Conservation (phyloP, 2,329 filamentous ascomycete genomes). For the Spiromastix sp. region DNA sequence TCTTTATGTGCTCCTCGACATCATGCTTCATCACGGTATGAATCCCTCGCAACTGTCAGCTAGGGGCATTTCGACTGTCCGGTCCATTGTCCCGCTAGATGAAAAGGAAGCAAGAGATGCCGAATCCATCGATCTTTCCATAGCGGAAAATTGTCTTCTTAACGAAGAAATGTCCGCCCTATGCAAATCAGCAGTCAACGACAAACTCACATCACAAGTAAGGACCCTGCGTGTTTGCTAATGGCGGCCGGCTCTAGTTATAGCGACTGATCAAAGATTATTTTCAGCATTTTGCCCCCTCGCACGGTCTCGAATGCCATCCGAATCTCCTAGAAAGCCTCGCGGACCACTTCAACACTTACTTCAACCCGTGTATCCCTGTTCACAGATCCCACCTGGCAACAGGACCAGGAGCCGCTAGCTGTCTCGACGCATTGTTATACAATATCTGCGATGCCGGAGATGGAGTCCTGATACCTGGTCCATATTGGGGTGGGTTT, state of each 20-base stretch:
- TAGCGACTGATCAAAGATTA: neutral
- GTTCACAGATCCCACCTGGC: constrained; percentile 15
- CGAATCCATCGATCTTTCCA: constrained; percentile 10
- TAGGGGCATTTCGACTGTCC: constrained; percentile 1
- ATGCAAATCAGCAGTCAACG: constrained; percentile 5
- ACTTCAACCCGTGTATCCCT: constrained; percentile 16
- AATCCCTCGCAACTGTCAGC: neutral
- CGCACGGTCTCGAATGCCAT: constrained; percentile 13
- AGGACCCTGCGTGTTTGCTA: neutral
- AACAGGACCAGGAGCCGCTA: constrained; percentile 12
- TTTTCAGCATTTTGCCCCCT: constrained; percentile 11
- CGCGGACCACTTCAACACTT: constrained; percentile 17
- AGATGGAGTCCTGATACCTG: constrained; percentile 22
- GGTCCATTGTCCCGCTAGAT: neutral
- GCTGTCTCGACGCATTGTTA: constrained; percentile 19
- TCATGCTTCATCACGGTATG: neutral
- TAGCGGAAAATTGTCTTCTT: constrained; percentile 10
- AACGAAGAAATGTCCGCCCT: constrained; percentile 9
- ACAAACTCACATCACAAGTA: constrained; percentile 7
- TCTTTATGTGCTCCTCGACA: neutral
- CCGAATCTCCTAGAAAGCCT: constrained; percentile 13
- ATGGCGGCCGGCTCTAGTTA: too few species aligned
- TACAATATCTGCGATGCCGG: constrained; percentile 24
- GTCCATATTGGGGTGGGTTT: constrained; percentile 21
- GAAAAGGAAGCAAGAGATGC: neutral